Conservation (phyloP, 1,284 basidiomycete species). For the Ganoderma lingzhi region DNA sequence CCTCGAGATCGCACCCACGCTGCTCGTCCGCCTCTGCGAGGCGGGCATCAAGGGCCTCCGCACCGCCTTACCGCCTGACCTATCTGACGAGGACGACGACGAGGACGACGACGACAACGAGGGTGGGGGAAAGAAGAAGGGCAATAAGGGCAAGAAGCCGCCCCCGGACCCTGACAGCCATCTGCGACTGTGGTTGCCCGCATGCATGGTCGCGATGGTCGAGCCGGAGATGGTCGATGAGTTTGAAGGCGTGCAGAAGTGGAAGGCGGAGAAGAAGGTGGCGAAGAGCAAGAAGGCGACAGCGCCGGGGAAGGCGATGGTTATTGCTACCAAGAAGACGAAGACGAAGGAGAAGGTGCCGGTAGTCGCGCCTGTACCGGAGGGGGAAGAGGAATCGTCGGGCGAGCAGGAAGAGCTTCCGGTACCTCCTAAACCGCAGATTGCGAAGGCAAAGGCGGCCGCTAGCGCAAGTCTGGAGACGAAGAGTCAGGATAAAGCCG, state of each 20-base stretch:
- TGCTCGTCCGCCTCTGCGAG: constrained; percentile 69
- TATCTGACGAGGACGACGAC: constrained; percentile 50
- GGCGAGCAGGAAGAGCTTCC: constrained; percentile 8
- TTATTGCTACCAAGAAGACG: constrained; percentile 13
- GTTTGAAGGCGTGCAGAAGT: constrained; percentile 60
- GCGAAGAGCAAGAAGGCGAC: constrained; percentile 22
- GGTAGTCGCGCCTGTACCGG: constrained; percentile 8
- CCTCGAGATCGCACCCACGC: constrained; percentile 70
- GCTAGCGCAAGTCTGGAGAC: not conserved
- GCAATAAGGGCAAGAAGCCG: constrained; percentile 48
- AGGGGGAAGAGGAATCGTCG: constrained; percentile 31
- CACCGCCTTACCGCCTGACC: constrained; percentile 53
- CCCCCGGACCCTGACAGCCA: constrained; percentile 57
- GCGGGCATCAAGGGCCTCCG: constrained; percentile 71
- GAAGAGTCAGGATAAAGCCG: constrained; percentile 3
- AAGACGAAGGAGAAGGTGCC: constrained; percentile 15
- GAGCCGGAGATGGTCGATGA: constrained; percentile 68
- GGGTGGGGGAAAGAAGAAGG: constrained; percentile 39
- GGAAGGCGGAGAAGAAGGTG: constrained; percentile 53
- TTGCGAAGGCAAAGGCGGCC: constrained; percentile 4
- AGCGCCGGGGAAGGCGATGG: constrained; percentile 22
- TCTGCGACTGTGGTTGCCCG: constrained; percentile 79
- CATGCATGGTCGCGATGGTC: constrained; percentile 73
- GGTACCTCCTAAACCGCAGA: constrained; percentile 6
- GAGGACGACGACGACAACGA: constrained; percentile 42